Evolutionary conservation across 176 grass and related monocot genomes (phyloP), one percentile per base, ranked within the genome.

Genomic region (Paspalum vaginatum): DNA sequence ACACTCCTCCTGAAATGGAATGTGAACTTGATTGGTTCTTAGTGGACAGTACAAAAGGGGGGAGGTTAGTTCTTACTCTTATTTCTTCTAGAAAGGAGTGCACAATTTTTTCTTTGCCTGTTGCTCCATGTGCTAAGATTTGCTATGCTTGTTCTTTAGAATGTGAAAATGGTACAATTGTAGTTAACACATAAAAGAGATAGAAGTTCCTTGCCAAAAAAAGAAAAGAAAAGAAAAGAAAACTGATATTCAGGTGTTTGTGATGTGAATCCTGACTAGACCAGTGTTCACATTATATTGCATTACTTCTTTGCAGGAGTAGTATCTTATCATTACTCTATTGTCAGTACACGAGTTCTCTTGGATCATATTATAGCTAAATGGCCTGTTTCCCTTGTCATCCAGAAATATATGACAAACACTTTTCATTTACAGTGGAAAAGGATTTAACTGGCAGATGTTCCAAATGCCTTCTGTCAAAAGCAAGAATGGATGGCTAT

Each of bases 361-460:
- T 84, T 18, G 13, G 9, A 76, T 20, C 26, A 52, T 9, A 76
- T 70, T 21, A 20, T 55, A 37, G 72, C 21, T 47, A 55, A 72
- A 10, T 14, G 67, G 8, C 44, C 14, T 44, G 27, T 21, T 46
- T 50, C 18, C 26, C 26, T 61, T 43, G 7, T 70, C 55, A 7
- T 40, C 5, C 1, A 2, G 15, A 69, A 7, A 71, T 71, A 15
- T 44, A 58, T 80, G 37, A 53, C 6, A 1, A 48, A 0, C 5
- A 0, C 54, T 84, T 18, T 59, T 65, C 67, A 22, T 62, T 89
- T 90, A 32, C 63, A 97, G 94, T 75, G 94, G 94, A 47, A 94
- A 92, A 89, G 94, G 94, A 74, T 97, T 97, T 51, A 92, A 92
- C 59, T 94, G 94, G 94, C 74, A 92, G 69, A 89, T 70, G 46